phyloP scores from a whole-genome alignment of 139 green algal species.

The Mesotaenium endlicherianum region DNA sequence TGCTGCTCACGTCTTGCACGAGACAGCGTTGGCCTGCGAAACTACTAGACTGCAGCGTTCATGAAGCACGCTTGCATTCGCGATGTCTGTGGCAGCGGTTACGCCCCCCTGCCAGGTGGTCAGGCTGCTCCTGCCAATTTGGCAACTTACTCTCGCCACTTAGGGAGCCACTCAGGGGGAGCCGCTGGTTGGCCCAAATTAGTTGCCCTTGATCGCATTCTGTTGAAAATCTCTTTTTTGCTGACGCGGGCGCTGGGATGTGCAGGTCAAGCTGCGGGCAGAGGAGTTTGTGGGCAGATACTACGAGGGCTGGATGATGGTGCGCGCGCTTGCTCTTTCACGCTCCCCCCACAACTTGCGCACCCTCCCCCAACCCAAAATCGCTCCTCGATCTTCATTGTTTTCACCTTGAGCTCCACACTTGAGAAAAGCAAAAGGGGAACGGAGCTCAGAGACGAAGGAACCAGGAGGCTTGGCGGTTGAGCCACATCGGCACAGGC shows the following conservation, averaged over 20 bases:
- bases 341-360: not conserved
- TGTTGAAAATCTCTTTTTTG: not conserved
- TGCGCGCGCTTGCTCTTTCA: not conserved
- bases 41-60: too few relatives aligned
- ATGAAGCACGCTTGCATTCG: too few relatives aligned
- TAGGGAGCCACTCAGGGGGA: not conserved
- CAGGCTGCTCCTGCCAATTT: too few relatives aligned
- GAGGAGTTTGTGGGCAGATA: constrained; percentile 42
- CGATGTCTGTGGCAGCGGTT: too few relatives aligned
- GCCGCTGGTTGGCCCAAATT: not conserved
- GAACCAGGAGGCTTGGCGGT: not conserved
- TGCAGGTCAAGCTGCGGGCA: constrained; percentile 48
- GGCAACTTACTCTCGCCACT: not conserved
- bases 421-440: not conserved
- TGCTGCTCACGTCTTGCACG: too few relatives aligned
- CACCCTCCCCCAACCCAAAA: not conserved
- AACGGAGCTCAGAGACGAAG: not conserved
- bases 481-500: not conserved
- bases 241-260: not conserved
- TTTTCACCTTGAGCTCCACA: not conserved
- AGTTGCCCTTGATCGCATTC: not conserved
- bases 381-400: not conserved
- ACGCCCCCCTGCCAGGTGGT: too few relatives aligned
- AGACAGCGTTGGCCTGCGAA: too few relatives aligned
- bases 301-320: constrained; percentile 46